These are phyloP conservation scores for Fragaria iinumae DNA, from an alignment of 306 rosid species.

Conservation along the genomic window DNA sequence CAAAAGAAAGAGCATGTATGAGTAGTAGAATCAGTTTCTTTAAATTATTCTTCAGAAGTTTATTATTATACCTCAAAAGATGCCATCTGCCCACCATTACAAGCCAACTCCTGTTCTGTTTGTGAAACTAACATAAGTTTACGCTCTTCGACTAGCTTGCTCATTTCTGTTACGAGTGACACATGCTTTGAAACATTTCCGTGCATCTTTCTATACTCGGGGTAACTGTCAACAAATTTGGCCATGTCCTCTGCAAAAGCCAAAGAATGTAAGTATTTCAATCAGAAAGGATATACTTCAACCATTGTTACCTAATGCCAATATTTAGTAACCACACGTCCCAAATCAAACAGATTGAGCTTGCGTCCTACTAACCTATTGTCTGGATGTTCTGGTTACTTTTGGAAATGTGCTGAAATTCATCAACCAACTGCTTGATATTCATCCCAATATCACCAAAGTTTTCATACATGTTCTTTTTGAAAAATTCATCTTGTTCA, in stretches of 20 bases:
- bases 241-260: conserved; percentile 89
- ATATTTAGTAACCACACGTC: not conserved
- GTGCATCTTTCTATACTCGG: conserved; percentile 92
- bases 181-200: conserved; percentile 98
- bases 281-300: not conserved
- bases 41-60: conserved; percentile 27
- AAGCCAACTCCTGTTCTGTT: conserved; percentile 94
- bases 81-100: conserved; percentile 94
- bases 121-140: conserved; percentile 91
- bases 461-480: conserved; percentile 87
- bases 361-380: conserved; percentile 59
- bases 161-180: conserved; percentile 93
- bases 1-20: not conserved
- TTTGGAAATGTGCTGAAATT: conserved; percentile 82
- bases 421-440: conserved; percentile 90
- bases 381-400: conserved; percentile 95
- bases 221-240: conserved; percentile 90
- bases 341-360: not conserved
- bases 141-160: conserved; percentile 65
- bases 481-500: conserved; percentile 88
- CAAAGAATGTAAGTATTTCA: conserved; percentile 22
- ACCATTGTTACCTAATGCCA: not conserved
- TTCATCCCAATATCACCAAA: conserved; percentile 99
- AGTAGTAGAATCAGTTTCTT: not conserved
- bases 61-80: conserved; percentile 82